A percentile compares a stretch with the other conserved stretches of the same genome.
Evolutionary conservation across 2,329 filamentous ascomycete species (phyloP).

Genomic region (Alternaria brassicicola): DNA sequence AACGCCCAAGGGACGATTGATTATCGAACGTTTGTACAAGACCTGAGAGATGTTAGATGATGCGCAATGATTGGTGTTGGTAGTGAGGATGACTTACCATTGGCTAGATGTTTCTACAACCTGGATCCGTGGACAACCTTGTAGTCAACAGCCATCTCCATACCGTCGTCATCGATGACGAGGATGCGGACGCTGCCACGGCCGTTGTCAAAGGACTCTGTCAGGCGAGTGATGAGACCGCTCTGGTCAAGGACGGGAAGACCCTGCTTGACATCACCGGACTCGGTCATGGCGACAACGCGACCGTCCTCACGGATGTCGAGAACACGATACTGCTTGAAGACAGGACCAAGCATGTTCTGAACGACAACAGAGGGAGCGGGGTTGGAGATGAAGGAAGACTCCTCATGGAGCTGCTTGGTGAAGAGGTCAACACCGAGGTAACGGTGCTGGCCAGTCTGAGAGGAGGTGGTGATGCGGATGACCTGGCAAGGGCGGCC

Average conservation of each 20-base stretch:
- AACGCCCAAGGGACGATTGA: conserved; percentile 42
- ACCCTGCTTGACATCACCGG: conserved; percentile 95
- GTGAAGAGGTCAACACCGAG: conserved; percentile 99
- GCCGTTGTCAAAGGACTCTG: conserved; percentile 84
- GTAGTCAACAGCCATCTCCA: conserved; percentile 97
- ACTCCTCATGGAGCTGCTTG: conserved; percentile 99
- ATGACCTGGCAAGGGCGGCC: conserved; percentile 99
- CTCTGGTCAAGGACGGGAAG: conserved; percentile 95
- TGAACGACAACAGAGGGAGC: conserved; percentile 95
- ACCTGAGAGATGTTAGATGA: conserved; percentile 30
- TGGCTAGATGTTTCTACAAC: conserved; percentile 56
- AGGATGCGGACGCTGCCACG: conserved; percentile 93
- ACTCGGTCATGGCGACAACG: conserved; percentile 98
- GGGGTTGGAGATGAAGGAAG: conserved; percentile 95
- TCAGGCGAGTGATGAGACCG: conserved; percentile 80
- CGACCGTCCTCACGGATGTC: conserved; percentile 86
- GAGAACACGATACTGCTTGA: conserved; percentile 99
- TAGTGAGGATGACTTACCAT: conserved; percentile 32
- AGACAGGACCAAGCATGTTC: conserved; percentile 98
- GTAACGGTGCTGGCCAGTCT: conserved; percentile 99
- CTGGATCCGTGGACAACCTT: conserved; percentile 89
- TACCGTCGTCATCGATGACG: conserved; percentile 90
- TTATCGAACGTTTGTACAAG: conserved; percentile 37
- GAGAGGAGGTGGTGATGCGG: conserved; percentile 96
- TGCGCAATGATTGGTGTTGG: background rate